Evolutionary conservation across 2,329 filamentous ascomycete genomes (phyloP).

Genomic region (Phyllosticta capitalensis): DNA sequence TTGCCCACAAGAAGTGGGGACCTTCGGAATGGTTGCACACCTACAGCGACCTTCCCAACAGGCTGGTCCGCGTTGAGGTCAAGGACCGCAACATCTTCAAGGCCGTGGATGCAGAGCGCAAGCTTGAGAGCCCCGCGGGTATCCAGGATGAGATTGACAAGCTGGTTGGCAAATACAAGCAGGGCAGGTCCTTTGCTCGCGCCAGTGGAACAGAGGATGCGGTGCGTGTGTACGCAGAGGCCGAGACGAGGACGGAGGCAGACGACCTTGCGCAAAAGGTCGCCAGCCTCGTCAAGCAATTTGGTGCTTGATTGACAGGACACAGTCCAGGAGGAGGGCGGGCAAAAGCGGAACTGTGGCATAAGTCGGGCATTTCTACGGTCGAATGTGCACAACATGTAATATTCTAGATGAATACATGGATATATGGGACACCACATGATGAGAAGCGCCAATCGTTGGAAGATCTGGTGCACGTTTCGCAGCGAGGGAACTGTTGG

Average conservation of each 20-base stretch:
- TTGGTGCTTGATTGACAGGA: conserved; percentile 3
- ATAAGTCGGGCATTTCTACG: not conserved
- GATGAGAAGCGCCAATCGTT: not conserved
- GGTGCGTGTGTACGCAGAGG: conserved; percentile 91
- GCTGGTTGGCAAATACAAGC: conserved; percentile 81
- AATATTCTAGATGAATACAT: not conserved
- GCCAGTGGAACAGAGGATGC: conserved; percentile 94
- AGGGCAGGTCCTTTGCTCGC: conserved; percentile 80
- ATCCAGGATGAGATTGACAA: conserved; percentile 80
- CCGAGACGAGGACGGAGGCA: conserved; percentile 76
- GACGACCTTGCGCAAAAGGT: conserved; percentile 85
- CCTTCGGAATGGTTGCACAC: conserved; percentile 86
- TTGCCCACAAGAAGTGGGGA: conserved; percentile 89
- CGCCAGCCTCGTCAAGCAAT: conserved; percentile 55
- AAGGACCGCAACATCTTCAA: conserved; percentile 80
- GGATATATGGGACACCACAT: not conserved
- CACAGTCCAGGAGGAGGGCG: not conserved
- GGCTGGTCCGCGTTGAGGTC: conserved; percentile 88
- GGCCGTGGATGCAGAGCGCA: conserved; percentile 85
- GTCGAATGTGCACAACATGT: not conserved
- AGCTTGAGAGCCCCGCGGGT: conserved; percentile 67
- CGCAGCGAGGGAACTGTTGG: not conserved
- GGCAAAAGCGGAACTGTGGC: not conserved
- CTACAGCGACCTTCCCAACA: conserved; percentile 89
- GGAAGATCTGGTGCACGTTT: not conserved